Base-by-base conservation (phyloP, 2,329 filamentous ascomycete species). In the Plenodomus biglobosus region DNA sequence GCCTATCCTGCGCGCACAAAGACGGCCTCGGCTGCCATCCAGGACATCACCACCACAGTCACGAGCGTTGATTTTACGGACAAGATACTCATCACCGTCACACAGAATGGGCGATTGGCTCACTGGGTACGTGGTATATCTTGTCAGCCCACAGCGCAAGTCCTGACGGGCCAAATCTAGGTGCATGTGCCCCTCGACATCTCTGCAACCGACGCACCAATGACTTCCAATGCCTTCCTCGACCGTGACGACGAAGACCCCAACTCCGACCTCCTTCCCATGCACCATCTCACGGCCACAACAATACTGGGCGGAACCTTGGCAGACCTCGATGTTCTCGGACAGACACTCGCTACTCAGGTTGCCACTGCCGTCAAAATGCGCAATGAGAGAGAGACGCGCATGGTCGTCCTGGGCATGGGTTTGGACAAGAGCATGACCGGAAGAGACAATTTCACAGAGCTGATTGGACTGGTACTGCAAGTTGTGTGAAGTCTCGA, bases 21-120 rank as follows among this genome's bases (percentile, higher is more conserved):
- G 40, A 64, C 64, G 21, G 45, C 63, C 5, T 77, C 78, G 1
- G 85, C 86, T 2, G 68, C 77, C 2, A 83, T 96, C 52, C 83
- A 86, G 53, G 85, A 84, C 22, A 71, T 86, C 18, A 71, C 79
- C 30, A 97, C 94, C 1, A 84, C 90, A 56, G 85, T 89, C 27
- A 85, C 84, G 34, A 80, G 80, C 10, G 78, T 91, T 44, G 83
- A 80, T 61, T 97, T 97, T 73, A 80, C 85, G 8, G 94, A 97
- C 80, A 95, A 90, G 73, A 90, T 99, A 62, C 75, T 99, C 61
- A 77, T 99, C 54, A 96, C 91, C 1, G 81, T 97, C 50, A 89
- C 88, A 0, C 94, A 97, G 74, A 83, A 86, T 52, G 92, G 92
- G 6, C 83, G 86, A 50, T 75, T 97, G 39, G 88, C 89, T 17